Percentiles rank a stretch among this genome's conserved stretches.
Conservation (phyloP, 164 flowering plant species). For the Liquidambar formosana region DNA sequence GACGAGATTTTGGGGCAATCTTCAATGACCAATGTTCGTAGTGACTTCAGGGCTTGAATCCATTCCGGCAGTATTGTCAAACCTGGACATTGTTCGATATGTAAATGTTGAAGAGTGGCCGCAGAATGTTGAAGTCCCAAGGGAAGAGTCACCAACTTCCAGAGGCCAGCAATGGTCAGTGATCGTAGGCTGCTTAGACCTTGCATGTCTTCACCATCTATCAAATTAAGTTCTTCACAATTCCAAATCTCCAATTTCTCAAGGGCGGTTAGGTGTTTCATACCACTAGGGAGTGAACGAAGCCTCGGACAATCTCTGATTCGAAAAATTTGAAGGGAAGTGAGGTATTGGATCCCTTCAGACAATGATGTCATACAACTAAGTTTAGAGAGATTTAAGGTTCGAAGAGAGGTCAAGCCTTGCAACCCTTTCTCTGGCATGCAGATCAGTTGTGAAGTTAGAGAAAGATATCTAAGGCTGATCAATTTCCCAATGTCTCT, state of each 20-base stretch:
- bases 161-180: conserved; percentile 9
- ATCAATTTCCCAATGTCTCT: neutral
- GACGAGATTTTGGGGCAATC: too few relatives aligned
- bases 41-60: too few relatives aligned
- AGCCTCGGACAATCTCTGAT: conserved; percentile 10
- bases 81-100: too few relatives aligned
- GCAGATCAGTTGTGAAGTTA: too few relatives aligned
- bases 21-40: too few relatives aligned
- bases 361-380: too few relatives aligned
- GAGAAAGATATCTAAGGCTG: too few relatives aligned
- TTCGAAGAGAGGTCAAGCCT: too few relatives aligned
- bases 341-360: neutral
- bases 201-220: conserved; percentile 2
- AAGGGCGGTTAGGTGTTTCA: conserved; percentile 1
- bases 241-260: conserved; percentile 18
- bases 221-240: conserved; percentile 17
- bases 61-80: too few relatives aligned
- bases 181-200: conserved; percentile 12
- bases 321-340: neutral
- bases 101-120: neutral
- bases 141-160: conserved; percentile 8
- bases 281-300: conserved; percentile 1
- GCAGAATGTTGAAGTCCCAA: conserved; percentile 3
- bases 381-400: too few relatives aligned
- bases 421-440: too few relatives aligned